These are phyloP conservation scores for Pleurostoma richardsiae DNA, from an alignment of 2,329 filamentous ascomycete genomes.

Conservation along the genomic window DNA sequence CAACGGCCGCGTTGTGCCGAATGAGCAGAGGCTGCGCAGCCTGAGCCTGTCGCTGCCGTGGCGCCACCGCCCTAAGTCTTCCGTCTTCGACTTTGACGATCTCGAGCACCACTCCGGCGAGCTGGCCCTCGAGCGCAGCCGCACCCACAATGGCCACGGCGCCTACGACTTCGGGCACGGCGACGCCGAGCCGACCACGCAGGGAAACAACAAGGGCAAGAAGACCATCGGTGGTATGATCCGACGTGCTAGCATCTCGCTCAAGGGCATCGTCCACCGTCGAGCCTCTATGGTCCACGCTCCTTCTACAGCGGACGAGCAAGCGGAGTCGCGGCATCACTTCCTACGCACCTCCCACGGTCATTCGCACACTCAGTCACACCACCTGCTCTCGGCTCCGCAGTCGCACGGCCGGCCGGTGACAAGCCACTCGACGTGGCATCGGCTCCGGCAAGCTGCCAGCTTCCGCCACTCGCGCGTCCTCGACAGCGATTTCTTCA, in stretches of 20 bases:
- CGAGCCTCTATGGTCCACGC: slow-evolving; percentile 32
- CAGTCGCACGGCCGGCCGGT: slow-evolving; percentile 28
- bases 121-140: slow-evolving; percentile 19
- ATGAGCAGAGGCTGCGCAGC: slow-evolving; percentile 38
- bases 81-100: slow-evolving; percentile 26
- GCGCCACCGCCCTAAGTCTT: slow-evolving; percentile 39
- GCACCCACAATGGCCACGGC: slow-evolving; percentile 11
- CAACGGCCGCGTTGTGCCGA: slow-evolving; percentile 14
- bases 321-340: slow-evolving; percentile 8
- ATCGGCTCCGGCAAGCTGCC: slow-evolving; percentile 44
- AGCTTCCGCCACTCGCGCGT: slow-evolving; percentile 42
- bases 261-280: slow-evolving; percentile 47
- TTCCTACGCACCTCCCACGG: slow-evolving; percentile 19
- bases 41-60: slow-evolving; percentile 45
- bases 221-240: slow-evolving; percentile 42
- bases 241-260: slow-evolving; percentile 49
- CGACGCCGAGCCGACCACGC: not conserved
- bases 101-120: slow-evolving; percentile 14
- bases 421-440: slow-evolving; percentile 46
- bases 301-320: slow-evolving; percentile 17
- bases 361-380: slow-evolving; percentile 16
- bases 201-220: slow-evolving; percentile 15
- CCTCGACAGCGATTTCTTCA: slow-evolving; percentile 34
- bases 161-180: not conserved
- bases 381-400: slow-evolving; percentile 7